Evolutionary conservation across 305 asterid species (phyloP).

Genomic region (Salvia sclarea): DNA sequence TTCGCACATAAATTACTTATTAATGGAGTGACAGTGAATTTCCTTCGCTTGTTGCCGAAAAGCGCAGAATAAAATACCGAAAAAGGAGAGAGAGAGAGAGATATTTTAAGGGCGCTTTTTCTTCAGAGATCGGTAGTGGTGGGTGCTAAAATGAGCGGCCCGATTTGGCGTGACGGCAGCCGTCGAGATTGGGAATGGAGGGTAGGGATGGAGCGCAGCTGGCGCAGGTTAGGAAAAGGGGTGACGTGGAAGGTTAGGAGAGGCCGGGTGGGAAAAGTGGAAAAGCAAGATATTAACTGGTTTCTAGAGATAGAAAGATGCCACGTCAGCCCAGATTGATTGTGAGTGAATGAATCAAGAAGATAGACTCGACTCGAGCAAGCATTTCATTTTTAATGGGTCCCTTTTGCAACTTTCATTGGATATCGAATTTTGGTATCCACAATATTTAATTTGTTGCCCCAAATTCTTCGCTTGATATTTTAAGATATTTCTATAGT

Average conservation of each 20-base stretch:
- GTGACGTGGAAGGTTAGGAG: constrained; percentile 44
- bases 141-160: constrained; percentile 40
- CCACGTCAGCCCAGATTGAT: too few relatives aligned
- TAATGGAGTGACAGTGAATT: neutral
- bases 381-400: too few relatives aligned
- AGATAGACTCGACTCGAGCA: too few relatives aligned
- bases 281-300: constrained; percentile 29
- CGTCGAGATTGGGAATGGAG: constrained; percentile 7
- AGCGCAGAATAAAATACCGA: constrained; percentile 19
- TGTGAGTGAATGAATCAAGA: too few relatives aligned
- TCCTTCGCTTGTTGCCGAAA: constrained; percentile 7
- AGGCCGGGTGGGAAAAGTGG: constrained; percentile 18
- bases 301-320: too few relatives aligned
- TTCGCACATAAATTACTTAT: neutral
- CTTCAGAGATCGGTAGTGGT: constrained; percentile 26
- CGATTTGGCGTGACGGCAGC: neutral
- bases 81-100: neutral
- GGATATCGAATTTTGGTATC: too few relatives aligned
- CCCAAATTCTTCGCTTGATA: too few relatives aligned
- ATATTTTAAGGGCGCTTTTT: constrained; percentile 48
- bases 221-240: constrained; percentile 28
- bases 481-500: too few relatives aligned
- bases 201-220: constrained; percentile 34
- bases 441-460: too few relatives aligned
- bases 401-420: too few relatives aligned